Evolutionary conservation across 768 basidiomycete species (phyloP), one percentile per base, ranked within the genome.

Genomic region (Sistotremastrum niveocremeum): DNA sequence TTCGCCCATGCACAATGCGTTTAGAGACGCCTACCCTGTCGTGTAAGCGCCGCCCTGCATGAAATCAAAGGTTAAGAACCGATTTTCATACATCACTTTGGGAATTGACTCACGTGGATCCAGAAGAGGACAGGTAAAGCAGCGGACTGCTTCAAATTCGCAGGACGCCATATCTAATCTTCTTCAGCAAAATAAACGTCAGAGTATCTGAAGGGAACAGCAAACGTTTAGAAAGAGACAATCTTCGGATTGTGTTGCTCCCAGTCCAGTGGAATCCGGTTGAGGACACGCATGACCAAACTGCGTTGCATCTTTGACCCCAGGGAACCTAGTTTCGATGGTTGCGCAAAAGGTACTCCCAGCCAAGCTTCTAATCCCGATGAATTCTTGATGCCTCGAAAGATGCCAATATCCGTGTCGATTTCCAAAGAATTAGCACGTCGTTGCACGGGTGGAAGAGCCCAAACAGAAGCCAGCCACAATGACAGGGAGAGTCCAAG

Each of bases 251-350:
- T 69, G 60, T 2, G 66, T 62, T 8, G 71, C 74, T 10, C 69
- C 70, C 0, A 73, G 56, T 29, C 42, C 53, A 3, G 51, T 34
- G 6, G 49, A 53, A 7, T 64, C 56, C 7, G 65, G 65, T 47
- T 77, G 77, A 20, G 73, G 74, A 54, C 76, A 80, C 2, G 73
- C 74, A 49, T 73, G 64, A 0, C 75, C 74, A 48, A 78, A 79
- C 6, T 54, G 44, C 8, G 67, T 65, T 8, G 78, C 73, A 47
- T 71, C 55, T 34, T 63, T 57, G 2, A 74, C 48, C 0, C 47
- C 61, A 7, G 45, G 52, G 0, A 61, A 59, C 1, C 57, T 49
- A 31, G 51, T 52, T 11, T 60, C 59, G 46, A 76, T 65, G 3
- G 66, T 49, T 70, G 60, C 4, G 76, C 79, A 47, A 65, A 83